Percentiles rank a stretch among this genome's conserved stretches.
phyloP scores from a whole-genome alignment of 2,329 filamentous ascomycete genomes.

The Alternaria dauci region DNA sequence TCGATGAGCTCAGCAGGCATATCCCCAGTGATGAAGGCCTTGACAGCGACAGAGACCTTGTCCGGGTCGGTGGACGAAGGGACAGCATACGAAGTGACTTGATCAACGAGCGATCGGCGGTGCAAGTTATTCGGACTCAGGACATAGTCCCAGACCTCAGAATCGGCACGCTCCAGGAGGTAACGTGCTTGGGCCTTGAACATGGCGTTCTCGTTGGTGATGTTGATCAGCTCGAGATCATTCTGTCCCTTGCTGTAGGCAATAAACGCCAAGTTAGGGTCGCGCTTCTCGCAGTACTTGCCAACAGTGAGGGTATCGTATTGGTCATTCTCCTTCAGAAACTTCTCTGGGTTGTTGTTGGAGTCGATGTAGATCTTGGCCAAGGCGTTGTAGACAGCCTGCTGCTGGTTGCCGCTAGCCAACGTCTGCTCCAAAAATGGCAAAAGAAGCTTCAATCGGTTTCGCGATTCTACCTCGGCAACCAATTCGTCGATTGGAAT shows the following conservation, averaged over 20 bases:
- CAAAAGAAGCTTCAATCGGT: constrained; percentile 91
- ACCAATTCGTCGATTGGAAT: constrained; percentile 97
- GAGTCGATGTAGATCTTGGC: constrained; percentile 99
- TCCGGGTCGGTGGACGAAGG: constrained; percentile 84
- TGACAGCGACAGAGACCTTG: constrained; percentile 93
- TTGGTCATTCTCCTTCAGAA: constrained; percentile 95
- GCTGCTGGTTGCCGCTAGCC: constrained; percentile 89
- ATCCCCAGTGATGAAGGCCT: constrained; percentile 89
- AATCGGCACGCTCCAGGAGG: constrained; percentile 86
- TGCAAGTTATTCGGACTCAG: constrained; percentile 96
- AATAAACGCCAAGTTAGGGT: constrained; percentile 94
- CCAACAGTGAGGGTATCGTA: constrained; percentile 93
- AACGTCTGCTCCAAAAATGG: constrained; percentile 96
- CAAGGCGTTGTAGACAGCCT: constrained; percentile 94
- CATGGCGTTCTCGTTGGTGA: constrained; percentile 99
- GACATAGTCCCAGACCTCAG: constrained; percentile 93
- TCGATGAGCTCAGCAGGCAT: constrained; percentile 95
- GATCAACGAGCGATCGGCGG: constrained; percentile 90
- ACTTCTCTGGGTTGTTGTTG: constrained; percentile 97
- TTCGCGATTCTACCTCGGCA: constrained; percentile 91
- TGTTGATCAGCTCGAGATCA: constrained; percentile 93
- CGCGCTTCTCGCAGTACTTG: constrained; percentile 98
- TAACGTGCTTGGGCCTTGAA: constrained; percentile 98
- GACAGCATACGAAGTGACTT: constrained; percentile 94
- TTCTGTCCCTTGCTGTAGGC: constrained; percentile 97